These are phyloP conservation scores for Moesziomyces parantarcticus DNA, from an alignment of 1,284 basidiomycete species.

Conservation along the genomic window DNA sequence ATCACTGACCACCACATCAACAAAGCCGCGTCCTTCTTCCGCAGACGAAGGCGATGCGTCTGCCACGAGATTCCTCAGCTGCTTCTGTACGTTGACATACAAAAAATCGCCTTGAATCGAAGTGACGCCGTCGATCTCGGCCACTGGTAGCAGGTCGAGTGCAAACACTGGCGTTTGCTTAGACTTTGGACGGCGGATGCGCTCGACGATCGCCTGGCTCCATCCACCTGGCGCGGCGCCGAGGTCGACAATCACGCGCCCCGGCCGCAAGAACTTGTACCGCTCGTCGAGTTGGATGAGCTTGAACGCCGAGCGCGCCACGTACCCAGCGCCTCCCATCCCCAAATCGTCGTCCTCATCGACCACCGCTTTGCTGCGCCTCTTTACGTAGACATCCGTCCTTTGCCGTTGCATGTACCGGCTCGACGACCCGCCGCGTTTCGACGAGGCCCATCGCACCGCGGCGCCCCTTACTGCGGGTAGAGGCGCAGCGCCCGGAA, in stretches of 20 bases:
- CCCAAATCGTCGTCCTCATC: slow-evolving; percentile 8
- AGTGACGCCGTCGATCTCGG: slow-evolving; percentile 21
- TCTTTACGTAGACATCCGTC: slow-evolving; percentile 42
- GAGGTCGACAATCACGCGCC: slow-evolving; percentile 54
- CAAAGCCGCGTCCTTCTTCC: slow-evolving; percentile 14
- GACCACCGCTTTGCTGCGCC: slow-evolving; percentile 3
- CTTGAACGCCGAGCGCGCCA: slow-evolving; percentile 61
- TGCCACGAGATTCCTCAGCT: slow-evolving; percentile 18
- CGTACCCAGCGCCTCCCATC: slow-evolving; percentile 19
- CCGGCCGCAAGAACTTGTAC: slow-evolving; percentile 47
- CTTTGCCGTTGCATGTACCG: slow-evolving; percentile 46
- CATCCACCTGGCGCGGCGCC: slow-evolving; percentile 64
- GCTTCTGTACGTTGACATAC: slow-evolving; percentile 17
- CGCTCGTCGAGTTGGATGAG: slow-evolving; percentile 54
- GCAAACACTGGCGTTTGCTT: slow-evolving; percentile 34
- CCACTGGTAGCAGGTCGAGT: slow-evolving; percentile 50
- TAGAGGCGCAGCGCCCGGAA: no score
- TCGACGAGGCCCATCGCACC: slow-evolving; percentile 25
- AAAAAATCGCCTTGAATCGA: slow-evolving; percentile 59
- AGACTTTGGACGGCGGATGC: slow-evolving; percentile 2
- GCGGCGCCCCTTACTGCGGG: no score
- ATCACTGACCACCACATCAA: slow-evolving; percentile 61
- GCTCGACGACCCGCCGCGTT: slow-evolving; percentile 37
- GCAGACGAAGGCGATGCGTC: slow-evolving; percentile 37
- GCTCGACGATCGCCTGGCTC: slow-evolving; percentile 55